phyloP scores from a whole-genome alignment of 768 basidiomycete genomes.

The Tricholoma sp. region DNA sequence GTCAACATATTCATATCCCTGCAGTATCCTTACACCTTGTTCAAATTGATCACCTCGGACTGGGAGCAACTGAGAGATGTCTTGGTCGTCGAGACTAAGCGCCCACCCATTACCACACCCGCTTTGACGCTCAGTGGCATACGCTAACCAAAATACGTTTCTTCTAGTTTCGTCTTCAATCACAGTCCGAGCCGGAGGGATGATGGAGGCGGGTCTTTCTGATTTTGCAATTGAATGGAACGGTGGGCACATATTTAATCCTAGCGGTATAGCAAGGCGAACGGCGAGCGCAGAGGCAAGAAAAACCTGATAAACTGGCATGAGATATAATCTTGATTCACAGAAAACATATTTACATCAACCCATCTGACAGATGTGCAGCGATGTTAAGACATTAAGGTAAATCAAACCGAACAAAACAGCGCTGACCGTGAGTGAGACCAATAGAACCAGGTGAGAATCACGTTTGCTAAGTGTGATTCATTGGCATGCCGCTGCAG shows the following conservation, averaged over 20 bases:
- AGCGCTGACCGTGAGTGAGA: conserved; percentile 58
- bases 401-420: background rate
- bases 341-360: conserved; percentile 40
- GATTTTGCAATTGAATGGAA: conserved; percentile 63
- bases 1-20: background rate
- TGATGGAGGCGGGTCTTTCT: conserved; percentile 50
- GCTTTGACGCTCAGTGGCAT: conserved; percentile 62
- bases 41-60: conserved; percentile 56
- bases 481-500: background rate
- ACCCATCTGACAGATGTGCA: conserved; percentile 53
- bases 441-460: conserved; percentile 73
- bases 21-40: conserved; percentile 43
- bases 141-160: conserved; percentile 72
- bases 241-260: conserved; percentile 62
- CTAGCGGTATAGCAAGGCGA: conserved; percentile 58
- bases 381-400: conserved; percentile 6
- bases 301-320: conserved; percentile 43
- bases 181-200: conserved; percentile 53
- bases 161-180: conserved; percentile 69
- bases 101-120: conserved; percentile 72
- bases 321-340: conserved; percentile 5
- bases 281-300: conserved; percentile 51
- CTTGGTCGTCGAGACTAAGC: conserved; percentile 64
- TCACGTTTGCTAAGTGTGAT: conserved; percentile 43
- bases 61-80: conserved; percentile 68